A percentile compares a stretch with the other conserved stretches of the same genome.
Conservation (phyloP, 129 eudicot genomes). For the Pseudognaphalium luteoalbum region DNA sequence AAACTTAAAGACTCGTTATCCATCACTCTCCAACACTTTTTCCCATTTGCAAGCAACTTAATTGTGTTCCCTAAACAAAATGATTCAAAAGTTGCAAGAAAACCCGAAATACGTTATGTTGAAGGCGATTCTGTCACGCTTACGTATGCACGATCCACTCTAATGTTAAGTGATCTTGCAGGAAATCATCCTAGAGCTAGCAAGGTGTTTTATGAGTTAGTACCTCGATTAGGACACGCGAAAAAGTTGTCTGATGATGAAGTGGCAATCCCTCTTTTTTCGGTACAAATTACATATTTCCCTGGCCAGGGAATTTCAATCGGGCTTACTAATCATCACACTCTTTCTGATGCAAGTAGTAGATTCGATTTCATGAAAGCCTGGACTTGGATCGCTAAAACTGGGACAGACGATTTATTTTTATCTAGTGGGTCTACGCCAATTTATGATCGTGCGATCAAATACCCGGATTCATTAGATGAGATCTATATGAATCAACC, state of each 20-base stretch:
- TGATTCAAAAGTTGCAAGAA: neutral
- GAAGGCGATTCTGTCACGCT: slow-evolving; percentile 35
- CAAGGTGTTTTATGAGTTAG: slow-evolving; percentile 36
- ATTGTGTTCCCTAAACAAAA: slow-evolving; percentile 3
- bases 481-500: slow-evolving; percentile 14
- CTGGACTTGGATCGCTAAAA: slow-evolving; percentile 45
- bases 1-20: slow-evolving; percentile 44
- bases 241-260: slow-evolving; percentile 13
- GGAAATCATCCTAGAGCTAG: slow-evolving; percentile 34
- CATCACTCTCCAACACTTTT: slow-evolving; percentile 45
- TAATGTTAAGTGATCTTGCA: slow-evolving; percentile 34
- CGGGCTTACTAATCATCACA: slow-evolving; percentile 44
- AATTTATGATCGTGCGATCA: slow-evolving; percentile 36
- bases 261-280: slow-evolving; percentile 29
- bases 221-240: slow-evolving; percentile 32
- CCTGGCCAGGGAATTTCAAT: slow-evolving; percentile 34
- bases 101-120: slow-evolving; percentile 25
- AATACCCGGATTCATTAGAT: slow-evolving; percentile 27
- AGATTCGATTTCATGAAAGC: slow-evolving; percentile 32
- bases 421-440: slow-evolving; percentile 22
- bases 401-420: slow-evolving; percentile 21
- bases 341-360: slow-evolving; percentile 38
- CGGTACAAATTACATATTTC: slow-evolving; percentile 45
- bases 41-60: slow-evolving; percentile 44
- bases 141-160: neutral